A percentile compares a stretch with the other conserved stretches of the same genome.
phyloP scores from a whole-genome alignment of 2,329 filamentous ascomycete genomes.

The Microsporum ferrugineum region DNA sequence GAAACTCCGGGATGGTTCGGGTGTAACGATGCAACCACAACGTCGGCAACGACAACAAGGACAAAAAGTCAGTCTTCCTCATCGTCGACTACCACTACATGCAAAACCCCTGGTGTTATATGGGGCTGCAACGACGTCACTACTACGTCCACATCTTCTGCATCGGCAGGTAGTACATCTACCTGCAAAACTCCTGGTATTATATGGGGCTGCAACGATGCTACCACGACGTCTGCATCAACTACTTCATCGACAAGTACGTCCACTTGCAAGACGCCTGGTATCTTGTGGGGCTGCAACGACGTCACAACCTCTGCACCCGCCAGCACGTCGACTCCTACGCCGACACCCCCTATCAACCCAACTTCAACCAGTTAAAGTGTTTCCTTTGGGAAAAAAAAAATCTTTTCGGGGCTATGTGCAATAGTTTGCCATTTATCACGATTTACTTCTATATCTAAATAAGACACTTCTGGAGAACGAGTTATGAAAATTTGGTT shows the following conservation, averaged over 20 bases:
- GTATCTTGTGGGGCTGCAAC: conserved; percentile 47
- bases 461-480: neutral
- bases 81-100: conserved; percentile 21
- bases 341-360: neutral
- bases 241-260: conserved; percentile 6
- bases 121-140: conserved; percentile 44
- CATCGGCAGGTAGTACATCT: conserved; percentile 5
- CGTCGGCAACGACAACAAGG: conserved; percentile 13
- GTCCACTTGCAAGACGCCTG: conserved; percentile 40
- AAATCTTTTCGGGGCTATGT: neutral
- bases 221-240: conserved; percentile 22
- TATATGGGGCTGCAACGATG: conserved; percentile 47
- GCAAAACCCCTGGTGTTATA: conserved; percentile 44
- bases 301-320: conserved; percentile 25
- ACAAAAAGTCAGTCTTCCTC: conserved; percentile 14
- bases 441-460: neutral
- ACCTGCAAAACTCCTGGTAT: conserved; percentile 43
- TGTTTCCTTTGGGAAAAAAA: neutral
- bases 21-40: conserved; percentile 26
- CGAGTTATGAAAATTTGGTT: neutral
- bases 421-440: neutral
- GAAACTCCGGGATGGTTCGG: conserved; percentile 30
- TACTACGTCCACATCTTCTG: conserved; percentile 19
- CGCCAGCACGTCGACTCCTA: conserved; percentile 25
- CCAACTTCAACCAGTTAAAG: neutral